These are phyloP conservation scores for Coemansia sp. DNA, from an alignment of 192 early-diverging fungal genomes.

Conservation along the genomic window DNA sequence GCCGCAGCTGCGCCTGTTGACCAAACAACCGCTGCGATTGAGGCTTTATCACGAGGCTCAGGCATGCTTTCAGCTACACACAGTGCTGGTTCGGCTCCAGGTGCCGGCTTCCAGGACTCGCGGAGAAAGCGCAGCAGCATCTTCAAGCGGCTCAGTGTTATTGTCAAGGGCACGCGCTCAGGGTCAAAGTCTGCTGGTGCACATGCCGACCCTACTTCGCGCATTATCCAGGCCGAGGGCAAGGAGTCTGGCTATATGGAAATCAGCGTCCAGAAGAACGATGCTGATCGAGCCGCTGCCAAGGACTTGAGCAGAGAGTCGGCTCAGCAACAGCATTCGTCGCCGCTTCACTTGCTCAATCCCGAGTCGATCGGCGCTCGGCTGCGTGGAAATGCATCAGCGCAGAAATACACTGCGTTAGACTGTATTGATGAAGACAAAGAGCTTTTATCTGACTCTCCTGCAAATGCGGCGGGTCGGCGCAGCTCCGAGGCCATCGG, in stretches of 20 bases:
- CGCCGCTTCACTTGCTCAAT: background rate
- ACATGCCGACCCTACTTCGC: conserved; percentile 20
- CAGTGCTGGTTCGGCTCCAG: background rate
- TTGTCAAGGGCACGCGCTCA: conserved; percentile 40
- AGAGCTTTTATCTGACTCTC: conserved; percentile 7
- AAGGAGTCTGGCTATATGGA: conserved; percentile 45
- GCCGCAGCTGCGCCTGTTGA: conserved; percentile 23
- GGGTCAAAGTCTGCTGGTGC: conserved; percentile 12
- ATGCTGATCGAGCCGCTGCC: background rate
- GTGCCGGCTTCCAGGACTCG: conserved; percentile 11
- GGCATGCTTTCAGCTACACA: conserved; percentile 10
- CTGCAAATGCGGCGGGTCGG: background rate
- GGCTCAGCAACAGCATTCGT: conserved; percentile 1
- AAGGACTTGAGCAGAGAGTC: background rate
- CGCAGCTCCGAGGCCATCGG: background rate
- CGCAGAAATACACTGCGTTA: conserved; percentile 15
- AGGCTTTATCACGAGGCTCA: conserved; percentile 33
- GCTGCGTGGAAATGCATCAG: conserved; percentile 3
- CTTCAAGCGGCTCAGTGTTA: conserved; percentile 46
- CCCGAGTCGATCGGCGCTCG: conserved; percentile 12
- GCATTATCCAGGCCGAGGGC: conserved; percentile 39
- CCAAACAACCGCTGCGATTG: conserved; percentile 51
- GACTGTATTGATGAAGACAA: conserved; percentile 33
- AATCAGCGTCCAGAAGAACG: conserved; percentile 27
- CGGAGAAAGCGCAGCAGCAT: conserved; percentile 41